Evolutionary conservation across 2,329 filamentous ascomycete species (phyloP), one percentile per base, ranked within the genome.

Genomic region (Juglanconis oblonga): DNA sequence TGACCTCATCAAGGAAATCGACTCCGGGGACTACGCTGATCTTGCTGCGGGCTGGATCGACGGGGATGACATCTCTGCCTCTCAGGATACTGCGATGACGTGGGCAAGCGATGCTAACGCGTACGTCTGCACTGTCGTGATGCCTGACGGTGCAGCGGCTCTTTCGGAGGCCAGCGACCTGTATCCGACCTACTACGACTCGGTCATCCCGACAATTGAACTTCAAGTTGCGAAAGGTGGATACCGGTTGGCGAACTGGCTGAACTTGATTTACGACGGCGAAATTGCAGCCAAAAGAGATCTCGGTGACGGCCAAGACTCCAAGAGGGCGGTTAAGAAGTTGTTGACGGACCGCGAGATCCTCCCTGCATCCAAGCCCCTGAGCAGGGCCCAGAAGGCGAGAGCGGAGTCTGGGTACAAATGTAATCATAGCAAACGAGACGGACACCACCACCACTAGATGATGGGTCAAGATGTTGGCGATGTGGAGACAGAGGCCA

Each of bases 191-290:
- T 81, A 81, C 67, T 80, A 77, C 62, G 71, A 75, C 3, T 66
- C 65, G 0, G 76, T 73, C 11, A 69, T 74, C 54, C 71, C 68
- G 50, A 74, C 74, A 56, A 70, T 81, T 50, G 74, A 81, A 65
- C 62, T 76, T 52, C 73, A 79, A 64, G 69, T 82, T 67, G 79
- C 79, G 2, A 77, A 66, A 74, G 67, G 79, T 71, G 3, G 80
- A 73, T 65, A 64, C 35, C 66, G 71, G 10, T 53, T 72, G 4
- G 70, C 62, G 3, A 70, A 71, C 62, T 72, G 69, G 69, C 61
- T 72, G 52, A 71, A 72, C 60, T 56, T 62, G 53, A 64, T 71
- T 24, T 67, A 70, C 50, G 55, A 47, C 2, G 52, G 56, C 17
- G 60, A 60, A 6, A 49, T 65, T 17, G 32, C 44, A n/a, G 57